Conservation (phyloP, 371 early-diverging fungal genomes). For the Rhizomucor pusillus region DNA sequence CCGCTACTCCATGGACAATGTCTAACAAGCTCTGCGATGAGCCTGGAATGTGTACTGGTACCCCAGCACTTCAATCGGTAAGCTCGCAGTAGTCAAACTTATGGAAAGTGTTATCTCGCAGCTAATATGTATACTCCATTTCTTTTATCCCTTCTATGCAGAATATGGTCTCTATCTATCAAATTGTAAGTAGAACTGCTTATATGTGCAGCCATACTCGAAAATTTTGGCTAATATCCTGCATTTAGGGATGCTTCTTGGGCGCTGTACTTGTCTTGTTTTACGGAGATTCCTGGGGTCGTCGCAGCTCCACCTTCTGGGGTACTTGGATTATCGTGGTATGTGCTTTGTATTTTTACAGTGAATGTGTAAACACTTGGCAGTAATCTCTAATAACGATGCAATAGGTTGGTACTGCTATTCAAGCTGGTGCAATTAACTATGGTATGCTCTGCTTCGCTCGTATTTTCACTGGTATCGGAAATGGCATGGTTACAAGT, state of each 20-base stretch:
- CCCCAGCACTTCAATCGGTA: conserved; percentile 16
- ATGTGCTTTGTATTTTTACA: neutral
- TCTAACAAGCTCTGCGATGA: conserved; percentile 9
- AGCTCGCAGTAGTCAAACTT: neutral
- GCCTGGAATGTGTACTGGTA: conserved; percentile 11
- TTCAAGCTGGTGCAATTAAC: conserved; percentile 36
- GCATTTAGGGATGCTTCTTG: conserved; percentile 13
- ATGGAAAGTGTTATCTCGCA: neutral
- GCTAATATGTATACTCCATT: neutral
- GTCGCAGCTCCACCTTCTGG: conserved; percentile 15
- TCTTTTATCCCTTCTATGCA: neutral
- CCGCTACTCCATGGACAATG: conserved; percentile 10
- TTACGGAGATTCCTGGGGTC: conserved; percentile 13
- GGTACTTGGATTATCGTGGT: conserved; percentile 14
- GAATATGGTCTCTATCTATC: conserved; percentile 20
- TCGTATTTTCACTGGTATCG: conserved; percentile 54
- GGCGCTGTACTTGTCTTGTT: conserved; percentile 14
- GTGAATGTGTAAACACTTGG: too few relatives aligned
- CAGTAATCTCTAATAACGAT: too few relatives aligned
- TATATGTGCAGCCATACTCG: neutral
- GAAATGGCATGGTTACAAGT: conserved; percentile 52
- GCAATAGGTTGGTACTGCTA: conserved; percentile 27
- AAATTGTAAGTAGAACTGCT: conserved; percentile 9
- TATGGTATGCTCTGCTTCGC: conserved; percentile 41
- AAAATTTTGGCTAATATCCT: neutral